Percentiles rank a stretch among this genome's conserved stretches.
Evolutionary conservation across 2,329 filamentous ascomycete genomes (phyloP).

Genomic region (Nemania sp.): DNA sequence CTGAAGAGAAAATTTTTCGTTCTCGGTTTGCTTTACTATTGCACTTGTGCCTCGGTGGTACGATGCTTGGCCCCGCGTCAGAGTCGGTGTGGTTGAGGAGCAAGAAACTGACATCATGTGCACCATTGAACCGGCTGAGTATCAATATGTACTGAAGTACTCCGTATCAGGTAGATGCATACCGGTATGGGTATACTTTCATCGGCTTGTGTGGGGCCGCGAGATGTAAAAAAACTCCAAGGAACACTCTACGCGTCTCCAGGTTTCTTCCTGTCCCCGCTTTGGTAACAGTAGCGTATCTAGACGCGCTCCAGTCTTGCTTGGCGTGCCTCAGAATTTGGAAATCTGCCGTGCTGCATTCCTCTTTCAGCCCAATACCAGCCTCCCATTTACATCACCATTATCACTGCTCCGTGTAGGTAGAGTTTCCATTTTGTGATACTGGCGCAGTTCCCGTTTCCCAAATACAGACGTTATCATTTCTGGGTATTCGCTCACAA

Average conservation of each 20-base stretch:
- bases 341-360: constrained; percentile 5
- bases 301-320: neutral
- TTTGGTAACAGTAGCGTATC: neutral
- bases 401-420: neutral
- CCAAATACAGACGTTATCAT: too few relatives aligned
- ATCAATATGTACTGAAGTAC: too few relatives aligned
- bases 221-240: neutral
- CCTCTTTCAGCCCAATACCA: constrained; percentile 13
- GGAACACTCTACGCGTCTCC: constrained; percentile 7
- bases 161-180: neutral
- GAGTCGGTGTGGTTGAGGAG: too few relatives aligned
- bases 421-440: too few relatives aligned
- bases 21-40: too few relatives aligned
- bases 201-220: neutral
- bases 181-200: neutral
- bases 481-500: too few relatives aligned
- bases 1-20: constrained; percentile 12
- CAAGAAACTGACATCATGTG: too few relatives aligned
- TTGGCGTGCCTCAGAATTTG: constrained; percentile 14
- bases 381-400: constrained; percentile 15
- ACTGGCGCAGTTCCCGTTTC: too few relatives aligned
- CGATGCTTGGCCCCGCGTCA: too few relatives aligned
- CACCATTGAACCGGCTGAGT: too few relatives aligned
- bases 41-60: too few relatives aligned
- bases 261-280: neutral